Base-by-base conservation (phyloP, 495 filamentous ascomycete genomes). In the Talaromyces wortmannii region DNA sequence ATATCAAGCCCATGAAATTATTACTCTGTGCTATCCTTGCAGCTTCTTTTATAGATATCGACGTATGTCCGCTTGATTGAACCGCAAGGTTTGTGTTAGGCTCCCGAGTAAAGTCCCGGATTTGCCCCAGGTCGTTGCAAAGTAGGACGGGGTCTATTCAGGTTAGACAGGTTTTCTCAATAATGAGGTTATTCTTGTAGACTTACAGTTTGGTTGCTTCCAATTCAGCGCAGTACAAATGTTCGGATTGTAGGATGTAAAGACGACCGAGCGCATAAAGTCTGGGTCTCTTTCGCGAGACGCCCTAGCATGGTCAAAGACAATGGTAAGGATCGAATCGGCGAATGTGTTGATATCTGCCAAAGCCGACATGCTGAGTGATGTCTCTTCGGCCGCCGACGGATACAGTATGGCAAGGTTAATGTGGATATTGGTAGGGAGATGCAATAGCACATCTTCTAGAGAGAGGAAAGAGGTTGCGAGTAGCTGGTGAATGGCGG, bases 1-100 rank as follows among this genome's bases (percentile, higher is more conserved):
- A 96, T 55, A 97, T 88, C 65, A 98, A 66, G 15, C 94, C 94
- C 94, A 98, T 97, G 56, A 98, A 90, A 64, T 98, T 98, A 69
- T 97, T 98, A 59, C 84, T 89, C 67, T 92, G 88, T 36, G 95
- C 92, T 65, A 94, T 91, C 56, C 91, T 80, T 15, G 96, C 95
- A 17, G 89, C 90, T 64, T 97, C 92, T 71, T 97, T 97, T 55
- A 97, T 87, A 3, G 90, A 95, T 59, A 86, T 86, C 3, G 84
- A 85, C 56, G 80, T 79, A 50, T 81, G 78, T 6, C 88, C 88
- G 61, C 84, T 88, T 58, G 78, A 89, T 53, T 77, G 65, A 33
- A 86, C 65, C 63, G 75, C 65, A 52, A 70, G 63, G 12, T 69
- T 50, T 11, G 69, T 64, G 59, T 68, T 59, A 29, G 60, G 60